phyloP scores from a whole-genome alignment of 1,284 basidiomycete species.

The Tilletia caries region DNA sequence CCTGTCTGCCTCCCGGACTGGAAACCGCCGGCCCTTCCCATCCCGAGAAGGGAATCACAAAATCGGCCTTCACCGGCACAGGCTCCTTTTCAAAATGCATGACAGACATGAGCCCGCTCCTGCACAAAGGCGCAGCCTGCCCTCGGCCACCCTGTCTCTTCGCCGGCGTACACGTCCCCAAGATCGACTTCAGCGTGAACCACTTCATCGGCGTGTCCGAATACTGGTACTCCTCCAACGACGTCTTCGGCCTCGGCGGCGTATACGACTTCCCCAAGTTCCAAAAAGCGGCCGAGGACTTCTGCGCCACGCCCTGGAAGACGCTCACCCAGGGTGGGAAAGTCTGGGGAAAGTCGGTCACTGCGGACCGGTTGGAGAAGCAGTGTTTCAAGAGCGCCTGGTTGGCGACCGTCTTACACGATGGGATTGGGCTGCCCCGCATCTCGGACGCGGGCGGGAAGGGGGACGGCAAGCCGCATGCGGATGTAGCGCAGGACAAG shows the following conservation, averaged over 20 bases:
- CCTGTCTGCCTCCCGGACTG: slow-evolving; percentile 81
- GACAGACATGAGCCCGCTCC: slow-evolving; percentile 67
- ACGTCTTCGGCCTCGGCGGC: slow-evolving; percentile 89
- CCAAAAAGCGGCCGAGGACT: slow-evolving; percentile 82
- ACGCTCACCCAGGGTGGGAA: slow-evolving; percentile 68
- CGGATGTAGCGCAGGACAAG: slow-evolving; percentile 41
- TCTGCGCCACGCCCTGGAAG: slow-evolving; percentile 77
- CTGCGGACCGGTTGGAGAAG: slow-evolving; percentile 80
- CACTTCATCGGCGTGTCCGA: slow-evolving; percentile 97
- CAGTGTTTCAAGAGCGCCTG: slow-evolving; percentile 99
- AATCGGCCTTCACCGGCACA: slow-evolving; percentile 63
- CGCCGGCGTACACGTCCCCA: slow-evolving; percentile 84
- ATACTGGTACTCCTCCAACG: slow-evolving; percentile 98
- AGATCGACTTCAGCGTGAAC: slow-evolving; percentile 74
- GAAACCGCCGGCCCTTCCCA: slow-evolving; percentile 44
- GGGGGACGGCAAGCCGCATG: slow-evolving; percentile 41
- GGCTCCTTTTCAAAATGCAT: slow-evolving; percentile 87
- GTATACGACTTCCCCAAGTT: slow-evolving; percentile 94
- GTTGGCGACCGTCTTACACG: slow-evolving; percentile 92
- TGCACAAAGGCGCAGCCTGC: slow-evolving; percentile 83
- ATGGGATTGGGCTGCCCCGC: slow-evolving; percentile 90
- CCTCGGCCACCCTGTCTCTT: slow-evolving; percentile 85
- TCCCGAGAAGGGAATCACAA: slow-evolving; percentile 47
- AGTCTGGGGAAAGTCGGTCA: slow-evolving; percentile 62
- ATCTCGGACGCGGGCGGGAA: slow-evolving; percentile 66